phyloP scores from a whole-genome alignment of 495 filamentous ascomycete species.

The Tuber aestivum region DNA sequence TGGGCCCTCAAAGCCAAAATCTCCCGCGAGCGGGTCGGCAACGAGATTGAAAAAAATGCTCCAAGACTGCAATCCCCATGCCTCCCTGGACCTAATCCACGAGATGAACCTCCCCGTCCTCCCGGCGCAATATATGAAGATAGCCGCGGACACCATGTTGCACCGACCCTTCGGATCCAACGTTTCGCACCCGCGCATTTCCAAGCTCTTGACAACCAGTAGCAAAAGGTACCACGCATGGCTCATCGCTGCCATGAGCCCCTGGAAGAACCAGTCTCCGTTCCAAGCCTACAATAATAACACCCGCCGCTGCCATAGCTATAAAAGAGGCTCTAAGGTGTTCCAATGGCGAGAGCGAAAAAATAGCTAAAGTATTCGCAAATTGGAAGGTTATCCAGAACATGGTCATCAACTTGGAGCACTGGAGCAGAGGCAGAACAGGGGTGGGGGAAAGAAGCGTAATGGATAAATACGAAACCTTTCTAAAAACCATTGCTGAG shows the following conservation, averaged over 20 bases:
- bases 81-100: slow-evolving; percentile 64
- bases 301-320: slow-evolving; percentile 51
- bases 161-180: slow-evolving; percentile 13
- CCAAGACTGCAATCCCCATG: slow-evolving; percentile 63
- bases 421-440: too few relatives aligned
- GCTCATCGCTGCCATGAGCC: slow-evolving; percentile 66
- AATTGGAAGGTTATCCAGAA: too few relatives aligned
- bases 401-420: too few relatives aligned
- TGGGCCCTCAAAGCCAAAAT: slow-evolving; percentile 68
- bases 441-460: too few relatives aligned
- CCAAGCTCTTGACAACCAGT: slow-evolving; percentile 4
- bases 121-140: too few relatives aligned
- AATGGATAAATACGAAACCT: too few relatives aligned
- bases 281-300: slow-evolving; percentile 45
- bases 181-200: slow-evolving; percentile 10
- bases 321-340: too few relatives aligned
- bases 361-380: slow-evolving; percentile 58
- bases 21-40: slow-evolving; percentile 68
- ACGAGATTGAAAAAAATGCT: slow-evolving; percentile 89
- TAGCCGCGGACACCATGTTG: neutral
- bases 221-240: slow-evolving; percentile 61
- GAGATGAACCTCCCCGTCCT: slow-evolving; percentile 54
- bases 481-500: too few relatives aligned
- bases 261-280: slow-evolving; percentile 58
- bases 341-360: slow-evolving; percentile 66